A percentile compares a stretch with the other conserved stretches of the same genome.
phyloP scores from a whole-genome alignment of 257 asterid genomes.

The Fraxinus americana region DNA sequence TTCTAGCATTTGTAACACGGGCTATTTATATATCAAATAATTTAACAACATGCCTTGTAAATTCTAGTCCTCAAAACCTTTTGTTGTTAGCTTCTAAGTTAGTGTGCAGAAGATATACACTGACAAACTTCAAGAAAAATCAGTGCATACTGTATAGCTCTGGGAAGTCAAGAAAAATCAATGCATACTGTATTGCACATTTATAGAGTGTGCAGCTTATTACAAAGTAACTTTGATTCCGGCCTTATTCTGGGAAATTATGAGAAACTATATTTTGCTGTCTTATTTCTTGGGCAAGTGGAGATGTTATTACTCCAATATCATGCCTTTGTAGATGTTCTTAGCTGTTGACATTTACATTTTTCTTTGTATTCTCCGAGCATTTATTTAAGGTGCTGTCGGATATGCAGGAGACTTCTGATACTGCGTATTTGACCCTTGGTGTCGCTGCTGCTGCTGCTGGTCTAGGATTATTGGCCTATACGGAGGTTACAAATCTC shows the following conservation, averaged over 20 bases:
- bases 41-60: no score
- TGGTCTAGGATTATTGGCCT: conserved; percentile 73
- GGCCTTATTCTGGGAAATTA: neutral
- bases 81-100: no score
- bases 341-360: conserved; percentile 4
- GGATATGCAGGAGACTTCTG: conserved; percentile 58
- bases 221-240: neutral
- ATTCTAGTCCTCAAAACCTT: no score
- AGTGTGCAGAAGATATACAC: no score
- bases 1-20: no score
- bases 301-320: neutral
- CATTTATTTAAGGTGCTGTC: conserved; percentile 3
- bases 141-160: no score
- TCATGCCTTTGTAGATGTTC: neutral
- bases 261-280: neutral
- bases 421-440: conserved; percentile 52
- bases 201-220: neutral
- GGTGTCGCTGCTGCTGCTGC: conserved; percentile 78
- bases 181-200: neutral
- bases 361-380: neutral
- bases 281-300: neutral
- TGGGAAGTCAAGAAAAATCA: no score
- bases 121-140: no score
- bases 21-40: no score
- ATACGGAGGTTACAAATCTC: conserved; percentile 63